Evolutionary conservation across 306 rosid species (phyloP), one percentile per base, ranked within the genome.

Genomic region (Fragaria vesca): DNA sequence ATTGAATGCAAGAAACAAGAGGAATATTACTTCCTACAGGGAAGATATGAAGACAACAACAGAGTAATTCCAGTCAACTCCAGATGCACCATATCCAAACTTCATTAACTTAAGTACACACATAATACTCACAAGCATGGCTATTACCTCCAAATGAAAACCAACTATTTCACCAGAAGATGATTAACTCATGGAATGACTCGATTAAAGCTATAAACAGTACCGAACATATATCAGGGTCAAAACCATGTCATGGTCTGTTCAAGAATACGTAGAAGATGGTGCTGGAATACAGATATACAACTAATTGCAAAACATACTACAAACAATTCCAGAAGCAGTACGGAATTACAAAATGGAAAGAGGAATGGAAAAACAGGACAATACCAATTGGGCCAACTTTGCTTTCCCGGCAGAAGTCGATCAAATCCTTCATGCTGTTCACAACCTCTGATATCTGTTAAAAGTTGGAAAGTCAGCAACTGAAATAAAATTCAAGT

Each of bases 371-470:
- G 71, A 48, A 5, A 75, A 45, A 26, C n/a, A 10, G 4, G 36
- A 63, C 69, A 76, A 87, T 90, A 94, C 98, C 98, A 17, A 89
- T 88, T 45, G 98, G 84, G 70, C 98, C 98, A 67, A 82, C 81
- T 81, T 85, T 81, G 66, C 87, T 86, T 71, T 92, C 97, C 50
- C 79, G 83, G 85, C 97, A 89, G 89, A 90, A 90, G 81, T 90
- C 97, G 10, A 94, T 84, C 74, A 94, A 84, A 86, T 94, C 98
- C 85, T 90, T 94, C 98, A 94, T 94, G 89, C 95, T 88, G 83
- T 88, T 94, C 78, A 93, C 97, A 77, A 94, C 98, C 87, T 94
- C 98, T 0, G 98, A 87, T 52, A 94, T 94, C 98, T 94, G 95
- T 82, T 47, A 81, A 84, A 60, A 79, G 79, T 78, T 20, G 45